Evolutionary conservation across 2,329 filamentous ascomycete species (phyloP).

Genomic region (Neonectria ditissima): DNA sequence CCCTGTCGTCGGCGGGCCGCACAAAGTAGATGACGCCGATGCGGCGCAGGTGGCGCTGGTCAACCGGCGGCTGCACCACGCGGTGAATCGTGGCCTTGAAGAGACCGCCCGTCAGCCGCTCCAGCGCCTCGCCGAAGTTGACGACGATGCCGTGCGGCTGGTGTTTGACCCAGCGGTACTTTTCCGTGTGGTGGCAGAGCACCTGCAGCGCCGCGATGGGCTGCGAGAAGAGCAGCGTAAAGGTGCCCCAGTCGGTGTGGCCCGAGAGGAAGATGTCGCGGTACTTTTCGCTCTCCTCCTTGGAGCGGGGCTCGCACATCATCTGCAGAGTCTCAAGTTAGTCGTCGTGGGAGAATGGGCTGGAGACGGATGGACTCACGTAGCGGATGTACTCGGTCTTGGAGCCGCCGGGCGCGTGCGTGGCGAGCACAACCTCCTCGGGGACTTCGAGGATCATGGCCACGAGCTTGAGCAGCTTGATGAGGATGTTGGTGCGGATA

Average conservation of each 20-base stretch:
- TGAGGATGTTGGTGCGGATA: constrained; percentile 44
- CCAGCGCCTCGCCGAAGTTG: constrained; percentile 51
- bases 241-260: constrained; percentile 56
- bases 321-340: constrained; percentile 39
- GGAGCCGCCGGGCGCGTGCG: constrained; percentile 50
- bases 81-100: constrained; percentile 49
- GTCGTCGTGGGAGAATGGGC: rapidly evolving
- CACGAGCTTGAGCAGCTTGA: constrained; percentile 53
- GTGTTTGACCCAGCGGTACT: constrained; percentile 53
- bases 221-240: constrained; percentile 55
- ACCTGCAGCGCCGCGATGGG: constrained; percentile 55
- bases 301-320: constrained; percentile 52
- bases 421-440: constrained; percentile 51
- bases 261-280: constrained; percentile 54
- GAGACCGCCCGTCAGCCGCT: constrained; percentile 48
- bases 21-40: constrained; percentile 56
- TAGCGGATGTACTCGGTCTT: constrained; percentile 55
- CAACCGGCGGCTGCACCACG: constrained; percentile 46
- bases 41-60: constrained; percentile 51
- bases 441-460: constrained; percentile 54
- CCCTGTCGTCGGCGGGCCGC: constrained; percentile 51
- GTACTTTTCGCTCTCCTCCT: constrained; percentile 51
- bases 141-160: constrained; percentile 52
- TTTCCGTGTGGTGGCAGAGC: constrained; percentile 47
- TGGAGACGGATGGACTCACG: constrained; percentile 16